Conservation (phyloP, 495 filamentous ascomycete species). For the Daldinia grandis region DNA sequence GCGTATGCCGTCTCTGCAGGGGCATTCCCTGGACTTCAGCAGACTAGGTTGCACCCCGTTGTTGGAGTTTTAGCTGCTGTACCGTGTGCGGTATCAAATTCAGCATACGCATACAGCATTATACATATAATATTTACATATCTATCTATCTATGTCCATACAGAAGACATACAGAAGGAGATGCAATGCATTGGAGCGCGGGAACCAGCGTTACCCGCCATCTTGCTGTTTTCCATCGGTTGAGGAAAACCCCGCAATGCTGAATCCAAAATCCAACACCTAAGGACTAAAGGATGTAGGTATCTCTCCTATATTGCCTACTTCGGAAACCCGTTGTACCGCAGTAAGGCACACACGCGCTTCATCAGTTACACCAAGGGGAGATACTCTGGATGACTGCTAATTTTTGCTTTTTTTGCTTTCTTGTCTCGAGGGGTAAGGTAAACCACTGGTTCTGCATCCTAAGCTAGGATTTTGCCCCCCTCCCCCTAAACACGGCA, state of each 20-base stretch:
- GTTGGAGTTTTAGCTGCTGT: constrained; percentile 29
- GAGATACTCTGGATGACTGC: constrained; percentile 6
- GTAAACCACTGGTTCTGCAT: constrained; percentile 18
- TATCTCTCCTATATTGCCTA: constrained; percentile 6
- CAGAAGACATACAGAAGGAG: neutral
- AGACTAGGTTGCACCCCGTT: constrained; percentile 32
- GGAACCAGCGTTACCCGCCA: neutral
- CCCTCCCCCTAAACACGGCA: constrained; percentile 21
- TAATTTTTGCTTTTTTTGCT: constrained; percentile 12
- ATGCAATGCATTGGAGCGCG: neutral
- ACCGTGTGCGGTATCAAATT: neutral
- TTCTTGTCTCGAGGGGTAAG: constrained; percentile 30
- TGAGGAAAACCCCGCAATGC: constrained; percentile 30
- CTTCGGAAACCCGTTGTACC: constrained; percentile 23
- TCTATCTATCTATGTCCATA: neutral
- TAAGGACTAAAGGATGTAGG: neutral
- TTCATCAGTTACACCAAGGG: constrained; percentile 19
- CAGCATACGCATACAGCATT: neutral
- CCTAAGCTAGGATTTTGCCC: constrained; percentile 8
- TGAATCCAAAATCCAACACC: neutral
- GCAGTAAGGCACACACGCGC: constrained; percentile 15
- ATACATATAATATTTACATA: neutral
- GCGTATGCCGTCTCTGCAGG: constrained; percentile 37
- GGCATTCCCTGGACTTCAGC: constrained; percentile 28
- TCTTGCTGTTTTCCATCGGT: constrained; percentile 12